Percentiles rank a stretch among this genome's conserved stretches.
phyloP scores from a whole-genome alignment of 2,329 filamentous ascomycete genomes.

The Fusarium nematophilum region DNA sequence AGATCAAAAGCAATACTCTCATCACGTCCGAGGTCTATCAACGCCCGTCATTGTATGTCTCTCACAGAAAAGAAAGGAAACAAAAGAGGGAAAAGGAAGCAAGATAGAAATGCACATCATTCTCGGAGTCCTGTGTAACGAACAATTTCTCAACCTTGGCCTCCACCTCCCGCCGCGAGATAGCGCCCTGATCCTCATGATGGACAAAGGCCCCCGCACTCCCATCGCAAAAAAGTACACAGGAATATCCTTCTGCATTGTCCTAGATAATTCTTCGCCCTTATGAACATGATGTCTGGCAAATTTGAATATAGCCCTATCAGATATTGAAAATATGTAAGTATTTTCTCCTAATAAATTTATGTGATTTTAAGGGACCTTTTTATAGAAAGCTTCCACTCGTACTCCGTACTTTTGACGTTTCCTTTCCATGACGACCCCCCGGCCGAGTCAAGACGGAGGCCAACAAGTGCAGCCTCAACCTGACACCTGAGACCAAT shows the following conservation, averaged over 20 bases:
- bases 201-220: too few relatives aligned
- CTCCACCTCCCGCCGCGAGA: conserved; percentile 14
- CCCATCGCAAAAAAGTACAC: too few relatives aligned
- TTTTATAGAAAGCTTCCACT: too few relatives aligned
- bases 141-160: conserved; percentile 3
- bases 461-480: conserved; percentile 22
- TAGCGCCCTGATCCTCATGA: conserved; percentile 24
- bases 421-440: too few relatives aligned
- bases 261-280: too few relatives aligned
- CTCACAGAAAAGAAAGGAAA: neutral
- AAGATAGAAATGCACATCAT: neutral
- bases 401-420: too few relatives aligned
- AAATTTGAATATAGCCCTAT: too few relatives aligned
- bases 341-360: too few relatives aligned
- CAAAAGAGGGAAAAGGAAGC: neutral
- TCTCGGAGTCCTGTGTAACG: neutral
- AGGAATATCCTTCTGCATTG: too few relatives aligned
- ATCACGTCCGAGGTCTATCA: neutral
- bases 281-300: too few relatives aligned
- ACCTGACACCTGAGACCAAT: conserved; percentile 9
- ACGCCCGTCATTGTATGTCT: neutral
- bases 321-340: too few relatives aligned
- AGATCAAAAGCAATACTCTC: conserved; percentile 29
- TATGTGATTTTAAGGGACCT: too few relatives aligned
- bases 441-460: conserved; percentile 13